Evolutionary conservation across 768 basidiomycete genomes (phyloP), one percentile per base, ranked within the genome.

Genomic region (Leucogyrophana mollusca): DNA sequence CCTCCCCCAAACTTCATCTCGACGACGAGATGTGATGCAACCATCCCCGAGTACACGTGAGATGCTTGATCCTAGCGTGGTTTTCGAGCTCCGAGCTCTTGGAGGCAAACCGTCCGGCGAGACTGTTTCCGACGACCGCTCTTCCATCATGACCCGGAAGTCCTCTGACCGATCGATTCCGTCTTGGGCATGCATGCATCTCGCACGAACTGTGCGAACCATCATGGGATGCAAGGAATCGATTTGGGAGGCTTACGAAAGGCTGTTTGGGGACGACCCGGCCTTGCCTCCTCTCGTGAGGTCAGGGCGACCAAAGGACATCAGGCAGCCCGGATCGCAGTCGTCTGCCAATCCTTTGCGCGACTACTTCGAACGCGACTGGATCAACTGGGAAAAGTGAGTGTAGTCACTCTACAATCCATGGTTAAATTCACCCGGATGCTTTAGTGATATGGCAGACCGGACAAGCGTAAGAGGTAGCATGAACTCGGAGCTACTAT

Each of bases 311-410:
- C 56, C 47, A 34, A 65, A 54, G 22, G 60, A 62, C 27, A 47
- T 64, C 33, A 57, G 36, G 25, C 56, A 58, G 3, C 48, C 57
- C 43, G 45, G 42, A 16, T 52, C 45, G 23, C 53, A 51, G 44
- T 58, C 56, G n/a, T 57, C 52, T 23, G 38, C 56, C 24, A 61
- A 58, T 47, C 70, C 72, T 7, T 66, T 71, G 14, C 73, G 80
- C 3, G 80, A 80, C 40, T 76, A 79, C 36, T 90, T 90, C 46
- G 84, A 87, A 27, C 60, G 67, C 1, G 78, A 78, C 40, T 88
- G 87, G 85, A 63, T 63, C 8, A 79, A 80, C 40, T 90, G 87
- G 87, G 73, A 81, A 63, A 76, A 72, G 87, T 89, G 39, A 59
- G 82, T 62, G 13, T 9, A 11, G 3, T 21, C 8, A 16, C 27